Percentiles rank a stretch among this genome's conserved stretches.
phyloP scores from a whole-genome alignment of 441 rosid species.

The Bocquillonia castaneifolia region DNA sequence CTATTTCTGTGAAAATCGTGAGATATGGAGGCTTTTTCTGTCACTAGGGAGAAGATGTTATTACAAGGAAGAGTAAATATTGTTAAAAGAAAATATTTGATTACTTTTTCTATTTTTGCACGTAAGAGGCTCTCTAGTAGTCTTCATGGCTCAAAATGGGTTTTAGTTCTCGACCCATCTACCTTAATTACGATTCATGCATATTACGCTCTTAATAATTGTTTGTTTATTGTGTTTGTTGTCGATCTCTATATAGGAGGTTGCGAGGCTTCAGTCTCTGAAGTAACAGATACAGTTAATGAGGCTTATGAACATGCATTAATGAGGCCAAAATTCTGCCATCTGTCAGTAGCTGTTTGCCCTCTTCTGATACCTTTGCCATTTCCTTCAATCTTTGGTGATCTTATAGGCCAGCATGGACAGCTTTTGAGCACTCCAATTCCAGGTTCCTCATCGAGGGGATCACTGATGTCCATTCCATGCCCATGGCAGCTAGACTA shows the following conservation, averaged over 20 bases:
- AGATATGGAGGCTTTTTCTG: not conserved
- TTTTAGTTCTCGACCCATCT: not conserved
- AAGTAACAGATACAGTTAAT: slow-evolving; percentile 53
- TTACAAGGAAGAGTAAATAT: not conserved
- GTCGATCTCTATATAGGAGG: slow-evolving; percentile 30
- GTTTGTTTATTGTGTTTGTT: not conserved
- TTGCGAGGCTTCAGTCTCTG: slow-evolving; percentile 45
- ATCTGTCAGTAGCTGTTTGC: slow-evolving; percentile 51
- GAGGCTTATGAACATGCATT: slow-evolving; percentile 36
- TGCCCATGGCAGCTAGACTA: slow-evolving; percentile 69
- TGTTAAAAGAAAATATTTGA: not conserved
- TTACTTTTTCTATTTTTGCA: not conserved
- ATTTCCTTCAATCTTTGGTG: slow-evolving; percentile 80
- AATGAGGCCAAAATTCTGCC: slow-evolving; percentile 56
- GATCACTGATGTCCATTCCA: slow-evolving; percentile 68
- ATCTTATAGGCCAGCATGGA: slow-evolving; percentile 56
- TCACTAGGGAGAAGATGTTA: not conserved
- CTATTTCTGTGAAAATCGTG: not conserved
- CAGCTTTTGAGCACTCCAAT: slow-evolving; percentile 59
- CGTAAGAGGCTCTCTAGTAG: not conserved
- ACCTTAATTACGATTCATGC: not conserved
- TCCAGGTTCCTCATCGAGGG: slow-evolving; percentile 38
- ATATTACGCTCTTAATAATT: not conserved
- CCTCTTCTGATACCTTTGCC: slow-evolving; percentile 92
- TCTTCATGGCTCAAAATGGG: not conserved